Conservation (phyloP, 805 yeast species). For the Cyberlindnera nakhonratchasimensis region DNA sequence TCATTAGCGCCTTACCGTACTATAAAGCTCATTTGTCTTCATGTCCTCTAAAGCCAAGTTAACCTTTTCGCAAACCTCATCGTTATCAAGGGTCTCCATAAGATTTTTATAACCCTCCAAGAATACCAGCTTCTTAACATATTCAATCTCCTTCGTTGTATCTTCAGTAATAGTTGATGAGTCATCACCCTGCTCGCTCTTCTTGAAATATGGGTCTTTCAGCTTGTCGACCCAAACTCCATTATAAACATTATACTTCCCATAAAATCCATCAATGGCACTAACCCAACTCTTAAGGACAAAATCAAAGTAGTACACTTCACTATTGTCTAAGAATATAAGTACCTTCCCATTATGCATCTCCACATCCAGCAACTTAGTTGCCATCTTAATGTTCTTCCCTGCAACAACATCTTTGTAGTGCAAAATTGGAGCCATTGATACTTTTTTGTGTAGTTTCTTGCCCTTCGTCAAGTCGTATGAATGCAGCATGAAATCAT, state of each 20-base stretch:
- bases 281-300: slow-evolving; percentile 46
- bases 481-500: slow-evolving; percentile 45
- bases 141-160: slow-evolving; percentile 7
- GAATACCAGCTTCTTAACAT: slow-evolving; percentile 15
- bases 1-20: slow-evolving; percentile 4
- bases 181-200: not conserved
- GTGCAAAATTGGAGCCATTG: slow-evolving; percentile 53
- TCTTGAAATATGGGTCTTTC: not conserved
- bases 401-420: slow-evolving; percentile 26
- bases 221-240: slow-evolving; percentile 20
- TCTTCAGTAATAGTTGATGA: not conserved
- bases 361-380: slow-evolving; percentile 32
- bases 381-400: slow-evolving; percentile 20
- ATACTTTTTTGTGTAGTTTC: slow-evolving; percentile 39
- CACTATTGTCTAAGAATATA: slow-evolving; percentile 36
- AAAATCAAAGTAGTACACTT: slow-evolving; percentile 41
- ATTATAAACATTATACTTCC: slow-evolving; percentile 13
- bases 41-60: slow-evolving; percentile 1
- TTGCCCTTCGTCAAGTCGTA: slow-evolving; percentile 44
- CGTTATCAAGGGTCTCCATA: slow-evolving; percentile 9
- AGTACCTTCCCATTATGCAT: slow-evolving; percentile 39
- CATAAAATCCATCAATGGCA: slow-evolving; percentile 35
- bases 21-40: slow-evolving; percentile 6
- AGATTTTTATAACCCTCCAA: slow-evolving; percentile 19
- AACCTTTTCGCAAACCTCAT: not conserved